A percentile compares a stretch with the other conserved stretches of the same genome.
Evolutionary conservation across 2,329 filamentous ascomycete genomes (phyloP).

Genomic region (Zymoseptoria passerinii): DNA sequence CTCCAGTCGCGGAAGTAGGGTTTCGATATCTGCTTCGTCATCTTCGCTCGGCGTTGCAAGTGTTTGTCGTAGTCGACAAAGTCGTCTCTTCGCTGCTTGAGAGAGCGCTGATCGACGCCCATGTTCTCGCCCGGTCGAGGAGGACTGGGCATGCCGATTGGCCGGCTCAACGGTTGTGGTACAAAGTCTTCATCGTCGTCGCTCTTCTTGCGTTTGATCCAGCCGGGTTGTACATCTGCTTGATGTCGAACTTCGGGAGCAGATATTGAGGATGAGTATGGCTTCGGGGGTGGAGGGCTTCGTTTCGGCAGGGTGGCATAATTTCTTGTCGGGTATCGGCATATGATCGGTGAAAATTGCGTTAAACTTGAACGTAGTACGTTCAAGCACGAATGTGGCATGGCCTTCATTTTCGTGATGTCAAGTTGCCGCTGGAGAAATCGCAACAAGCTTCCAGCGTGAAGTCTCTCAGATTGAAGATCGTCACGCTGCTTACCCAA

Average conservation of each 20-base stretch:
- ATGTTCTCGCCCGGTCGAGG: conserved; percentile 74
- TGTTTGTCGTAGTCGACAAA: conserved; percentile 83
- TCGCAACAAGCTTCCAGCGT: not conserved
- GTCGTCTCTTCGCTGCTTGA: conserved; percentile 64
- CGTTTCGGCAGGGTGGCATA: conserved; percentile 15
- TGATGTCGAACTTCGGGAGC: conserved; percentile 10
- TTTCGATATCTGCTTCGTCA: conserved; percentile 68
- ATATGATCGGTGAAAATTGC: not conserved
- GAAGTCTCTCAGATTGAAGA: not conserved
- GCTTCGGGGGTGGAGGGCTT: conserved; percentile 5
- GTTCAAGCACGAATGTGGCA: not conserved
- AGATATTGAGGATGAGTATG: conserved; percentile 6
- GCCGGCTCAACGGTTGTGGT: conserved; percentile 53
- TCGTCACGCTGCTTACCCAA: not conserved
- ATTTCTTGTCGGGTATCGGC: conserved; percentile 5
- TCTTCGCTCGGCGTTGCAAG: conserved; percentile 61
- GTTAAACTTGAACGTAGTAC: not conserved
- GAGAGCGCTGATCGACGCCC: conserved; percentile 60
- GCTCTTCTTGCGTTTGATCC: conserved; percentile 15
- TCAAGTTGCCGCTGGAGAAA: not conserved
- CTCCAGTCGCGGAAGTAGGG: conserved; percentile 96
- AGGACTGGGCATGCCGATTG: conserved; percentile 71
- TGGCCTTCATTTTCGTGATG: not conserved
- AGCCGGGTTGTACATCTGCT: conserved; percentile 15
- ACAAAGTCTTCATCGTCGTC: conserved; percentile 37